A percentile compares a stretch with the other conserved stretches of the same genome.
phyloP scores from a whole-genome alignment of 2,329 filamentous ascomycete genomes.

The Botrytis sinoallii region DNA sequence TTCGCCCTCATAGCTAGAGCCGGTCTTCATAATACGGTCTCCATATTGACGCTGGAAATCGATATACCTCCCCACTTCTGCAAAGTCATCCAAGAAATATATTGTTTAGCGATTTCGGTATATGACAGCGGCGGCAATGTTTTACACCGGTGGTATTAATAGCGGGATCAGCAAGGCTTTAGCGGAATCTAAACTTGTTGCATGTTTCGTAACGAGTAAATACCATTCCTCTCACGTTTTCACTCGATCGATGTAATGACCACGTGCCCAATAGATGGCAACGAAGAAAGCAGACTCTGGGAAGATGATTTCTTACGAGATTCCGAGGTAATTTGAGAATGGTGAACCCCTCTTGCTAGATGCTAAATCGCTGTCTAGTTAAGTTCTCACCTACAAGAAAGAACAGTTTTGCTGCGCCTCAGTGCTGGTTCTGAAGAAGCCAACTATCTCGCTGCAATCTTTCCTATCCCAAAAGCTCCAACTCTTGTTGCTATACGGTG shows the following conservation, averaged over 20 bases:
- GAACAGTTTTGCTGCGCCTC: slow-evolving; percentile 69
- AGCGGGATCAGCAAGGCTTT: slow-evolving; percentile 77
- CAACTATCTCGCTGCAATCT: slow-evolving; percentile 76
- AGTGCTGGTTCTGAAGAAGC: slow-evolving; percentile 74
- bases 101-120: not conserved
- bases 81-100: not conserved
- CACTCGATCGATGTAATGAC: not conserved
- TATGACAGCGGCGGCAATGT: slow-evolving; percentile 52
- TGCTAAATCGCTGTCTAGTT: slow-evolving; percentile 43
- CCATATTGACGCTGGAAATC: not conserved
- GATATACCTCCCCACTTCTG: not conserved
- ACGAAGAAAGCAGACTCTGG: slow-evolving; percentile 67
- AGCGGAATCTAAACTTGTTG: slow-evolving; percentile 70
- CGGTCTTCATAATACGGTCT: not conserved
- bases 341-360: not conserved
- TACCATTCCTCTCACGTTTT: not conserved
- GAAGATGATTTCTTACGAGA: slow-evolving; percentile 65
- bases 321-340: slow-evolving; percentile 48
- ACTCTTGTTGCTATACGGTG: slow-evolving; percentile 76
- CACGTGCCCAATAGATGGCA: slow-evolving; percentile 55
- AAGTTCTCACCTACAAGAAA: slow-evolving; percentile 52
- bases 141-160: slow-evolving; percentile 76
- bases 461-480: slow-evolving; percentile 74
- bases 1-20: not conserved
- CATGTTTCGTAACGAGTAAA: slow-evolving; percentile 78